These are phyloP conservation scores for Pythium phragmitis DNA, from an alignment of 352 stramenopile species.

Conservation along the genomic window DNA sequence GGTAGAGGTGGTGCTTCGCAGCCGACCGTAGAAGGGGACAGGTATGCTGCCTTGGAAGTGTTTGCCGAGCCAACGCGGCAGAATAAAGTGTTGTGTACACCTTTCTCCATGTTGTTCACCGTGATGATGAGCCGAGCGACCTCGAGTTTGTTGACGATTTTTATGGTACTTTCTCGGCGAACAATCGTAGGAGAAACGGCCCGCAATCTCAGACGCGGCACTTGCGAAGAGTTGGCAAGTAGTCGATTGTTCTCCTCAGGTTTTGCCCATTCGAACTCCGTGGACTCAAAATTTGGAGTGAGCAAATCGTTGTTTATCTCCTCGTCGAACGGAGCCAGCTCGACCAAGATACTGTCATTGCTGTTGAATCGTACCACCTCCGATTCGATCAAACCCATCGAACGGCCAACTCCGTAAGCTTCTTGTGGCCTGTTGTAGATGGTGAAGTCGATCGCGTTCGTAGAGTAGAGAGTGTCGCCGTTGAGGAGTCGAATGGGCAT, in stretches of 20 bases:
- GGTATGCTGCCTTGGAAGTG: slow-evolving; percentile 5
- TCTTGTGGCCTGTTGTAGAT: neutral
- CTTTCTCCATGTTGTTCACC: slow-evolving; percentile 9
- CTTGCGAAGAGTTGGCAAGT: slow-evolving; percentile 5
- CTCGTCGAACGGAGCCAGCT: neutral
- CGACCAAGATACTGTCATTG: neutral
- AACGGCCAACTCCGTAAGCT: neutral
- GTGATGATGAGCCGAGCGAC: slow-evolving; percentile 8
- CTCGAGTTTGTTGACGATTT: neutral
- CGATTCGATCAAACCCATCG: neutral
- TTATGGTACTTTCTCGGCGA: neutral
- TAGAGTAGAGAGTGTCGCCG: slow-evolving; percentile 5
- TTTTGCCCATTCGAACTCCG: neutral
- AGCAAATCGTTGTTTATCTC: neutral
- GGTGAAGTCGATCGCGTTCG: neutral
- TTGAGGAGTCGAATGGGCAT: slow-evolving; percentile 4
- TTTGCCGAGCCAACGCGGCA: slow-evolving; percentile 21
- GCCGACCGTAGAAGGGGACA: slow-evolving; percentile 7
- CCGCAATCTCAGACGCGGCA: slow-evolving; percentile 6
- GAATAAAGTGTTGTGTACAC: slow-evolving; percentile 1
- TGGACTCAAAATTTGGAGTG: neutral
- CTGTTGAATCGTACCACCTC: too few species aligned
- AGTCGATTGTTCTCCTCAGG: neutral
- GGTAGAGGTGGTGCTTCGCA: slow-evolving; percentile 26
- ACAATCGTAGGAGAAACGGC: slow-evolving; percentile 16